Evolutionary conservation across 495 filamentous ascomycete genomes (phyloP).

Genomic region (Aspergillus bertholletiae): DNA sequence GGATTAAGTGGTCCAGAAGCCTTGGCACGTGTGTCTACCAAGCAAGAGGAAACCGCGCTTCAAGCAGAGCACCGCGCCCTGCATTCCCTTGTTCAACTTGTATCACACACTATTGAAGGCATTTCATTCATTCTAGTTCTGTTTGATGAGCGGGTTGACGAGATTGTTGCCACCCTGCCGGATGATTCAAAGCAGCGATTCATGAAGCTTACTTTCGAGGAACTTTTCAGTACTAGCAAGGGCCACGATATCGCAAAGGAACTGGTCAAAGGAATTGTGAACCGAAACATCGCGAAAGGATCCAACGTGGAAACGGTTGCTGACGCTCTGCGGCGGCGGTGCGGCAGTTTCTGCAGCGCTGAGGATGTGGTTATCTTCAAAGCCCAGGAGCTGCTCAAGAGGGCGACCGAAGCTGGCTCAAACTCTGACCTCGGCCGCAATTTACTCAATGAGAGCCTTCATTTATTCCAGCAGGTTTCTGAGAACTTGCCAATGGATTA

Average conservation of each 20-base stretch:
- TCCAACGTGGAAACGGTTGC: slow-evolving; percentile 96
- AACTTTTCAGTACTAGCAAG: slow-evolving; percentile 70
- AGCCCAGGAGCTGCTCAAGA: slow-evolving; percentile 89
- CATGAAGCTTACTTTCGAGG: slow-evolving; percentile 75
- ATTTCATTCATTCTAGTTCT: slow-evolving; percentile 92
- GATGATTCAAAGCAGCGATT: slow-evolving; percentile 63
- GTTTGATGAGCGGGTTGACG: slow-evolving; percentile 86
- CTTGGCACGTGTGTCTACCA: slow-evolving; percentile 61
- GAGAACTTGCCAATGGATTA: slow-evolving; percentile 75
- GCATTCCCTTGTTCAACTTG: slow-evolving; percentile 75
- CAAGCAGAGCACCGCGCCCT: slow-evolving; percentile 93
- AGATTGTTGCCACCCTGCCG: slow-evolving; percentile 80
- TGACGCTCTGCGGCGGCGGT: slow-evolving; percentile 83
- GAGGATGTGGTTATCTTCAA: slow-evolving; percentile 98
- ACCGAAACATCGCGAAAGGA: slow-evolving; percentile 91
- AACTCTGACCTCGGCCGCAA: slow-evolving; percentile 76
- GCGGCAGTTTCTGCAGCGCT: slow-evolving; percentile 93
- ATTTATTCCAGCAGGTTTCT: slow-evolving; percentile 84
- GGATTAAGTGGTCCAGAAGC: slow-evolving; percentile 85
- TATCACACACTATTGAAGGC: slow-evolving; percentile 85
- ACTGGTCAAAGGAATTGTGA: slow-evolving; percentile 96
- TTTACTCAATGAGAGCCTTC: slow-evolving; percentile 81
- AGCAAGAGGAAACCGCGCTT: slow-evolving; percentile 83
- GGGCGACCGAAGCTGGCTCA: slow-evolving; percentile 70
- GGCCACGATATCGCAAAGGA: slow-evolving; percentile 94